A percentile compares a stretch with the other conserved stretches of the same genome.
Conservation (phyloP, 768 basidiomycete genomes). For the Kwoniella sp. region DNA sequence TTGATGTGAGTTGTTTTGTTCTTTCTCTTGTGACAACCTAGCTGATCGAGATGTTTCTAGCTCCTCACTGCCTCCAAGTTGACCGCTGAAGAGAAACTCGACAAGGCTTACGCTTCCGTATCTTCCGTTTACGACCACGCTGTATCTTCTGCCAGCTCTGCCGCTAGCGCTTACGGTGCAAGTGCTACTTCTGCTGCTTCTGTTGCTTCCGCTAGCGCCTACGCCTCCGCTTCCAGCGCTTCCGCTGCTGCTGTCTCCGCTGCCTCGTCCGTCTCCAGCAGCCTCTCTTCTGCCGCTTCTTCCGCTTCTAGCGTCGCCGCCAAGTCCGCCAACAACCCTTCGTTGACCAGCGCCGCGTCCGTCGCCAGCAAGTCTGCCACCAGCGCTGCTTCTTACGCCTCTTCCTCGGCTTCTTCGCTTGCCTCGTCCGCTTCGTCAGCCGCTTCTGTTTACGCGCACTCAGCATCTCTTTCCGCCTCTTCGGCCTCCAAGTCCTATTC, state of each 20-base stretch:
- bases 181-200: conserved; percentile 53
- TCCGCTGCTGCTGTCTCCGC: conserved; percentile 48
- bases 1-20: conserved; percentile 41
- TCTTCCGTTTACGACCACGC: conserved; percentile 45
- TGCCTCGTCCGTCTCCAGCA: conserved; percentile 47
- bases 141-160: conserved; percentile 43
- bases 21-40: too few species aligned
- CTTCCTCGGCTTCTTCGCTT: conserved; percentile 50
- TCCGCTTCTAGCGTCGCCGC: conserved; percentile 48
- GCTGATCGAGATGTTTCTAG: conserved; percentile 10
- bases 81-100: conserved; percentile 54
- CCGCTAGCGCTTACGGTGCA: conserved; percentile 45
- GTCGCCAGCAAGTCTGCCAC: conserved; percentile 52
- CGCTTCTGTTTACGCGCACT: conserved; percentile 46
- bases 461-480: conserved; percentile 47
- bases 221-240: conserved; percentile 50
- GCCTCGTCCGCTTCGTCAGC: conserved; percentile 50
- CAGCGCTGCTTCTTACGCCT: conserved; percentile 47
- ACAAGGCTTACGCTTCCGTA: conserved; percentile 50
- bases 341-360: conserved; percentile 45
- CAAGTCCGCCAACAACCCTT: conserved; percentile 46
- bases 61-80: conserved; percentile 55
- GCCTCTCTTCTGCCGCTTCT: conserved; percentile 50
- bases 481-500: conserved; percentile 40
- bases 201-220: conserved; percentile 46